Conservation (phyloP, 139 green algal species). For the Eudorina sp. region DNA sequence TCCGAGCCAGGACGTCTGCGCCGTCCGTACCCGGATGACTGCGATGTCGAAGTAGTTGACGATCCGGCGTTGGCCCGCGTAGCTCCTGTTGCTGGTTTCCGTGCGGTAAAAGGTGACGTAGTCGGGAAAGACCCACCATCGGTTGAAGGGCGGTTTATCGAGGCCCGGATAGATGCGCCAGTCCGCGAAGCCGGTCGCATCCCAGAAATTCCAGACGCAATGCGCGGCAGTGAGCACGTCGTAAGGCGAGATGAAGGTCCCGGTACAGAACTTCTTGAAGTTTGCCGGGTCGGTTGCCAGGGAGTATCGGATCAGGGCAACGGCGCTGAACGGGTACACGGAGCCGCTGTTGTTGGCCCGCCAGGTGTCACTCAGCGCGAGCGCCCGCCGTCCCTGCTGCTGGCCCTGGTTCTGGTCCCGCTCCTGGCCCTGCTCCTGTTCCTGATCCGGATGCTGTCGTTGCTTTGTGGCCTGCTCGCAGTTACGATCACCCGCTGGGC, state of each 20-base stretch:
- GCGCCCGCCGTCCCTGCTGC: background rate
- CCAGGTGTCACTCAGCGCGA: background rate
- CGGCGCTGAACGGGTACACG: background rate
- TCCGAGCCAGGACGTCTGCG: constrained; percentile 43
- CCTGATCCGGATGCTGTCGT: no score
- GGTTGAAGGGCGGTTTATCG: background rate
- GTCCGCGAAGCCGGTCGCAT: constrained; percentile 28
- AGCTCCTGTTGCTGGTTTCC: background rate
- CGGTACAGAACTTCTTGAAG: constrained; percentile 28
- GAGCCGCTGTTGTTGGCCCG: background rate
- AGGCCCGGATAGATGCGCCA: constrained; percentile 5
- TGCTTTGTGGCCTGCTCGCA: no score
- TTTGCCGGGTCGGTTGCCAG: background rate
- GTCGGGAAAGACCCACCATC: background rate
- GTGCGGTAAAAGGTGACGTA: constrained; percentile 34
- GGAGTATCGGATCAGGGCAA: background rate
- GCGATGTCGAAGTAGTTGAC: constrained; percentile 57
- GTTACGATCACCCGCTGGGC: no score
- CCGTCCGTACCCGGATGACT: constrained; percentile 45
- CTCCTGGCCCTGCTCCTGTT: no score
- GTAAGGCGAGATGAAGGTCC: constrained; percentile 45
- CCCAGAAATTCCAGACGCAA: constrained; percentile 58
- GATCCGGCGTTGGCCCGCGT: constrained; percentile 25
- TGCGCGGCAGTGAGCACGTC: constrained; percentile 61
- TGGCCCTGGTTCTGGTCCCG: background rate